Percentiles rank a stretch among this genome's conserved stretches.
Evolutionary conservation across 2,329 filamentous ascomycete genomes (phyloP).

Genomic region (Claviceps digitariae): DNA sequence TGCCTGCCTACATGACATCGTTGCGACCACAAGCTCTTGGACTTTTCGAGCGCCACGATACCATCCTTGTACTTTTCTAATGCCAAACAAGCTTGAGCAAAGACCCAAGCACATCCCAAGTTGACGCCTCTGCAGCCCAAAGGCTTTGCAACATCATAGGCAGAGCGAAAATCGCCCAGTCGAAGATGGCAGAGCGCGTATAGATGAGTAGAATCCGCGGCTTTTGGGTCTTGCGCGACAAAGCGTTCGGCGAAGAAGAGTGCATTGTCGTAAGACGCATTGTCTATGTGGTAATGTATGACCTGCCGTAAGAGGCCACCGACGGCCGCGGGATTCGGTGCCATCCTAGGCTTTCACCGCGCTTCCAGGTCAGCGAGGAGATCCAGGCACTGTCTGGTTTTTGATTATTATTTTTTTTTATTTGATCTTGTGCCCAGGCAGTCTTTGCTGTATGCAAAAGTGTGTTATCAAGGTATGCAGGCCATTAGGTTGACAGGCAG

Average conservation of each 20-base stretch:
- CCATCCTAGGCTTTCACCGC: constrained; percentile 28
- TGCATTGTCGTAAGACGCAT: constrained; percentile 76
- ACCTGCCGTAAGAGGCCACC: constrained; percentile 43
- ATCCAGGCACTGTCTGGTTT: neutral
- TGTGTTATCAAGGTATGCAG: constrained; percentile 1
- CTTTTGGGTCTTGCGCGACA: constrained; percentile 68
- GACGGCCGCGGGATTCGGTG: constrained; percentile 36
- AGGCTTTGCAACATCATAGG: constrained; percentile 68
- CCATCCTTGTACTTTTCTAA: constrained; percentile 72
- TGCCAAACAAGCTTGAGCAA: constrained; percentile 75
- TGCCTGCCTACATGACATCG: constrained; percentile 75
- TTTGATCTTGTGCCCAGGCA: neutral
- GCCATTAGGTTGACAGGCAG: constrained; percentile 2
- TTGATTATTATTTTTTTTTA: neutral
- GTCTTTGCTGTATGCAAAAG: neutral
- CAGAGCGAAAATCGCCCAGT: constrained; percentile 69
- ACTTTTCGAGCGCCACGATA: constrained; percentile 70
- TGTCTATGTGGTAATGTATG: constrained; percentile 67
- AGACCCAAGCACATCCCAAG: constrained; percentile 79
- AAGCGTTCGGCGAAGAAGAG: constrained; percentile 87
- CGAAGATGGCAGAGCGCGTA: constrained; percentile 75
- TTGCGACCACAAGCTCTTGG: constrained; percentile 59
- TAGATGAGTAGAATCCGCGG: constrained; percentile 68
- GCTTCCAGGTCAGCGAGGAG: neutral
- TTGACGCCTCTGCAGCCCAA: constrained; percentile 59